phyloP scores from a whole-genome alignment of 768 basidiomycete genomes.

The Podaxis sp. region DNA sequence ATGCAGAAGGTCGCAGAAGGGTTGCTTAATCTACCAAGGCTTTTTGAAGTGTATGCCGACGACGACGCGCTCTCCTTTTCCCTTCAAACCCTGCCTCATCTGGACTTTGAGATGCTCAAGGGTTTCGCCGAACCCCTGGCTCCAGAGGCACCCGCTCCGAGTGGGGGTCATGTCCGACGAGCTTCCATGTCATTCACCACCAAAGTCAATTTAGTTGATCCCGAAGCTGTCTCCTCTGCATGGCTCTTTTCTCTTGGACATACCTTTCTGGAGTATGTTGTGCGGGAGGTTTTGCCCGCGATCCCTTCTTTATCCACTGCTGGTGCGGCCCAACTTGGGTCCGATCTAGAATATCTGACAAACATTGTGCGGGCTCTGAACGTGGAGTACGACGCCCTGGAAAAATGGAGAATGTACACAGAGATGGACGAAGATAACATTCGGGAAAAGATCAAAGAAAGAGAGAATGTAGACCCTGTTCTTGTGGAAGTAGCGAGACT shows the following conservation, averaged over 20 bases:
- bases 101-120: slow-evolving; percentile 56
- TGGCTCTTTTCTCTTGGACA: slow-evolving; percentile 94
- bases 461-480: slow-evolving; percentile 30
- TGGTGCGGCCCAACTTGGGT: slow-evolving; percentile 81
- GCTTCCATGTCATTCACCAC: slow-evolving; percentile 14
- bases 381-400: slow-evolving; percentile 80
- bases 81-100: slow-evolving; percentile 74
- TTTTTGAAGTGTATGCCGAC: slow-evolving; percentile 93
- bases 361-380: slow-evolving; percentile 91
- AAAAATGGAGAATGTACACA: slow-evolving; percentile 74
- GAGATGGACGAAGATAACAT: slow-evolving; percentile 59
- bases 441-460: slow-evolving; percentile 29
- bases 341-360: slow-evolving; percentile 86
- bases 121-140: slow-evolving; percentile 41
- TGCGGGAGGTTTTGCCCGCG: slow-evolving; percentile 64
- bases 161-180: slow-evolving; percentile 18
- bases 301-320: slow-evolving; percentile 60
- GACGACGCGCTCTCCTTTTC: slow-evolving; percentile 92
- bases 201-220: slow-evolving; percentile 46
- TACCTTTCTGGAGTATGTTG: slow-evolving; percentile 74
- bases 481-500: slow-evolving; percentile 24
- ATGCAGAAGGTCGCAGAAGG: slow-evolving; percentile 92
- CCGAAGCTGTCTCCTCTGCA: slow-evolving; percentile 82
- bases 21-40: slow-evolving; percentile 86
- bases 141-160: slow-evolving; percentile 25